These are phyloP conservation scores for Tubosaeta brunneosetosa DNA, from an alignment of 768 basidiomycete species.

Conservation along the genomic window DNA sequence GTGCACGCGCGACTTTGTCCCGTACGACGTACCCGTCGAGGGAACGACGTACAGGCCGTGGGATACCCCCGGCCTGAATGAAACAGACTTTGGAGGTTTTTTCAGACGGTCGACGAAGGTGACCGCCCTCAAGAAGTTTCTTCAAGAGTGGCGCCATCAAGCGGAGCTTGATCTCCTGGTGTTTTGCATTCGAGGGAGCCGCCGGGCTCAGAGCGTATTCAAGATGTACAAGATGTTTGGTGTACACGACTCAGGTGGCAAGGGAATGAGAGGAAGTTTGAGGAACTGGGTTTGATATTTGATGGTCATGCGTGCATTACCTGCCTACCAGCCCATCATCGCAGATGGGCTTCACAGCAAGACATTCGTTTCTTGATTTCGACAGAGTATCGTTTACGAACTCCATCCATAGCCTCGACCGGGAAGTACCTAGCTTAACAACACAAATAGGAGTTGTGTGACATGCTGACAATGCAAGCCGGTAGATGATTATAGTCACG, in stretches of 20 bases:
- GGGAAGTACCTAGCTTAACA: conserved; percentile 4
- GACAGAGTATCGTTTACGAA: neutral
- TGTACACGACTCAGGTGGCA: conserved; percentile 32
- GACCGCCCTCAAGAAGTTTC: conserved; percentile 25
- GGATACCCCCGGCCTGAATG: conserved; percentile 32
- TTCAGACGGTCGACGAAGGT: neutral
- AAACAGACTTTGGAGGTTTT: conserved; percentile 9
- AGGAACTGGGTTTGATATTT: conserved; percentile 18
- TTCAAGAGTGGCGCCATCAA: conserved; percentile 24
- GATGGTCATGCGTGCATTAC: conserved; percentile 29
- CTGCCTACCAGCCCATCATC: conserved; percentile 11
- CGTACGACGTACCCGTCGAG: conserved; percentile 14
- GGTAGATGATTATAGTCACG: neutral
- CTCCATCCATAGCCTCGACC: neutral
- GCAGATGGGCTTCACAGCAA: conserved; percentile 15
- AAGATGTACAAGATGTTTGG: conserved; percentile 25
- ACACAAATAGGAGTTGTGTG: conserved; percentile 14
- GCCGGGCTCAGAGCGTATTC: conserved; percentile 12
- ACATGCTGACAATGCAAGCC: conserved; percentile 24
- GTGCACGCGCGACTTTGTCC: conserved; percentile 27
- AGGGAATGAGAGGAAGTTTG: conserved; percentile 17
- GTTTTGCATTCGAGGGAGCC: conserved; percentile 18
- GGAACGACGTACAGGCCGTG: conserved; percentile 21
- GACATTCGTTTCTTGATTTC: conserved; percentile 15
- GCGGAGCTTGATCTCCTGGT: conserved; percentile 23